Conservation (phyloP, 2,329 filamentous ascomycete genomes). For the Colletotrichum tropicale region DNA sequence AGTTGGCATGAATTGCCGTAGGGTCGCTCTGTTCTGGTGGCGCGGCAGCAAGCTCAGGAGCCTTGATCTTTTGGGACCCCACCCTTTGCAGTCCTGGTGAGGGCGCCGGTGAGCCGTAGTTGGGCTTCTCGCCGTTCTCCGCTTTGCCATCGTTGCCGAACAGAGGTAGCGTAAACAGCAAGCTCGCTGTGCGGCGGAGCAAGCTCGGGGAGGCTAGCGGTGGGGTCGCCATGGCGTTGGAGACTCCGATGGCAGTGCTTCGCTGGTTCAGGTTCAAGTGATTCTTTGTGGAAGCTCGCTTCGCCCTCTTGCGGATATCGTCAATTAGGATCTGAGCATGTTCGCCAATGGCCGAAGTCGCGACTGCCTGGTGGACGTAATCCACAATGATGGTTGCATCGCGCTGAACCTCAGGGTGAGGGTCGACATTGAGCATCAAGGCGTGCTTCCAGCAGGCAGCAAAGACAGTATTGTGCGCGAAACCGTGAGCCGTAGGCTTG, state of each 20-base stretch:
- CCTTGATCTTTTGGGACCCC: slow-evolving; percentile 43
- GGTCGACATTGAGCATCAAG: slow-evolving; percentile 88
- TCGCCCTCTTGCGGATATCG: slow-evolving; percentile 66
- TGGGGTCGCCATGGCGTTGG: slow-evolving; percentile 35
- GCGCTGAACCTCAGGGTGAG: slow-evolving; percentile 89
- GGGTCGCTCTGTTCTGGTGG: slow-evolving; percentile 80
- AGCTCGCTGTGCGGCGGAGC: slow-evolving; percentile 67
- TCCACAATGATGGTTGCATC: slow-evolving; percentile 88
- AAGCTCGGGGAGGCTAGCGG: slow-evolving; percentile 61
- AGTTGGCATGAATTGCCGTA: slow-evolving; percentile 67
- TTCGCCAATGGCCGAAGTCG: slow-evolving; percentile 76
- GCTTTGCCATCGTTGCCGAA: slow-evolving; percentile 53
- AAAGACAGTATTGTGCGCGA: slow-evolving; percentile 89
- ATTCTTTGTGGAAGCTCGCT: slow-evolving; percentile 50
- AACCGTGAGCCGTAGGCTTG: slow-evolving; percentile 59
- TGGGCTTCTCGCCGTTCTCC: slow-evolving; percentile 6
- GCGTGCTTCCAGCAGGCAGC: slow-evolving; percentile 94
- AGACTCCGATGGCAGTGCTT: slow-evolving; percentile 43
- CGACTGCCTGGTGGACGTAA: slow-evolving; percentile 77
- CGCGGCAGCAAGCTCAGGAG: slow-evolving; percentile 46
- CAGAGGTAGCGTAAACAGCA: slow-evolving; percentile 62
- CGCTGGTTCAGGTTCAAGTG: slow-evolving; percentile 47
- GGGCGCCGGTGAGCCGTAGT: slow-evolving; percentile 22
- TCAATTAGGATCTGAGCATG: slow-evolving; percentile 76
- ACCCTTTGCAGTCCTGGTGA: slow-evolving; percentile 39